phyloP scores from a whole-genome alignment of 257 asterid species.

The Nicotiana obtusifolia region DNA sequence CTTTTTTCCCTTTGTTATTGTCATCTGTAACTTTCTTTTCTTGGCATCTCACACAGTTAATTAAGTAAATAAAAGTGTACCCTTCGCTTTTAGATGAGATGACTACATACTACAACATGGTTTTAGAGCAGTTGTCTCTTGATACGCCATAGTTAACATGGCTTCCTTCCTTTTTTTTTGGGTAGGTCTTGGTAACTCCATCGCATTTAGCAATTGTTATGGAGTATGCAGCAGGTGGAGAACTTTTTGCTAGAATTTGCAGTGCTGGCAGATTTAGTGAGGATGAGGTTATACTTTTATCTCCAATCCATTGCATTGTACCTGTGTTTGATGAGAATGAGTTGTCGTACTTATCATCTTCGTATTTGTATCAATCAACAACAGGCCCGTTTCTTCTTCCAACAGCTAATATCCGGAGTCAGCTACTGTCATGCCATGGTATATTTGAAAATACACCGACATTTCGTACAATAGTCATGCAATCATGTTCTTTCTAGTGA shows the following conservation, averaged over 20 bases:
- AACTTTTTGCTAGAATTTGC: conserved; percentile 90
- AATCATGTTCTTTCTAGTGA: not conserved
- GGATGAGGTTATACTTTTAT: conserved; percentile 55
- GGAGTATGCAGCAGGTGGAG: conserved; percentile 99
- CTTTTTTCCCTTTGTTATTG: not conserved
- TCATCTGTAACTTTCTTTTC: not conserved
- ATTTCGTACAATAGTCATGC: not conserved
- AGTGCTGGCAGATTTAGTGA: conserved; percentile 97
- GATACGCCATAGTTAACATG: not conserved
- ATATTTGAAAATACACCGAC: not conserved
- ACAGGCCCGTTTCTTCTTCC: conserved; percentile 96
- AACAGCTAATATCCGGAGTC: conserved; percentile 93
- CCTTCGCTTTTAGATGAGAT: too few species aligned
- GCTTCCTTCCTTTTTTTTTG: not conserved
- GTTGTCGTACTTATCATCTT: not conserved
- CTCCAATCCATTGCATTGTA: not conserved
- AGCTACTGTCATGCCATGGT: conserved; percentile 89
- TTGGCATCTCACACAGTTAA: not conserved
- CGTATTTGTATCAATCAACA: not conserved
- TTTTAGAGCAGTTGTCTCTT: too few species aligned
- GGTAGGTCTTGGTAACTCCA: conserved; percentile 74
- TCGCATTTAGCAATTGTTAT: conserved; percentile 89
- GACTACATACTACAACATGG: too few species aligned
- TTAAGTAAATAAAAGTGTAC: too few species aligned
- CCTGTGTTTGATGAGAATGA: not conserved